phyloP scores from a whole-genome alignment of 805 yeast genomes.

The Candida argentea region DNA sequence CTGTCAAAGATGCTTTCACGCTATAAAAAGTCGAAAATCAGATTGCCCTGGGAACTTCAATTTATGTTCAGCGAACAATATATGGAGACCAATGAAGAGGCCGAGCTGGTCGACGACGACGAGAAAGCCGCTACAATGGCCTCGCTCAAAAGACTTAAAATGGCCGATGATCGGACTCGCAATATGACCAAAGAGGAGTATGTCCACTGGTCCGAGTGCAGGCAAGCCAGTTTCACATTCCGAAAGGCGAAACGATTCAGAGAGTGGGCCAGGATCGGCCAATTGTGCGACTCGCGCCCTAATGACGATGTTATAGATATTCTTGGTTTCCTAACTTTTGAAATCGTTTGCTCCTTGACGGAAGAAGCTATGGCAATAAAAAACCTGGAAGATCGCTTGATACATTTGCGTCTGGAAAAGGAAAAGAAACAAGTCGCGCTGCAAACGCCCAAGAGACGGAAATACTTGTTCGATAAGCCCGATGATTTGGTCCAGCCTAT shows the following conservation, averaged over 20 bases:
- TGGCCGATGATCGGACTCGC: conserved; percentile 88
- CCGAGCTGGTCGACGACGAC: conserved; percentile 66
- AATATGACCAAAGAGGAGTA: conserved; percentile 95
- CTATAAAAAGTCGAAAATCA: conserved; percentile 64
- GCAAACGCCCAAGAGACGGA: conserved; percentile 27
- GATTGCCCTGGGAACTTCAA: conserved; percentile 91
- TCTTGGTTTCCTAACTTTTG: conserved; percentile 89
- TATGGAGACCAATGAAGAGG: conserved; percentile 53
- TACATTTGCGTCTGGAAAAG: conserved; percentile 14
- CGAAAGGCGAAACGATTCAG: conserved; percentile 88
- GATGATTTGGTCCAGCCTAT: conserved; percentile 76
- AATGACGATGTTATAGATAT: conserved; percentile 96
- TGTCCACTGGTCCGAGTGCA: conserved; percentile 97
- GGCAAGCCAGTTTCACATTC: conserved; percentile 95
- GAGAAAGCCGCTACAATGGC: conserved; percentile 85
- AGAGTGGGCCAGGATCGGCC: conserved; percentile 90
- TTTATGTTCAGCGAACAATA: conserved; percentile 92
- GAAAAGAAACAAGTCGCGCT: conserved; percentile 17
- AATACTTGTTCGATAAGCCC: conserved; percentile 76
- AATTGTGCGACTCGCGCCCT: conserved; percentile 80
- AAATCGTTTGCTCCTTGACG: conserved; percentile 88
- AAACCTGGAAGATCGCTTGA: conserved; percentile 48
- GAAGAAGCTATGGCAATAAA: conserved; percentile 84
- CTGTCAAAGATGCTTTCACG: conserved; percentile 34
- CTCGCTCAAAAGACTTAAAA: conserved; percentile 77